A percentile compares a stretch with the other conserved stretches of the same genome.
These are phyloP conservation scores for Circinella umbellata DNA, from an alignment of 371 early-diverging fungal species.

Conservation along the genomic window DNA sequence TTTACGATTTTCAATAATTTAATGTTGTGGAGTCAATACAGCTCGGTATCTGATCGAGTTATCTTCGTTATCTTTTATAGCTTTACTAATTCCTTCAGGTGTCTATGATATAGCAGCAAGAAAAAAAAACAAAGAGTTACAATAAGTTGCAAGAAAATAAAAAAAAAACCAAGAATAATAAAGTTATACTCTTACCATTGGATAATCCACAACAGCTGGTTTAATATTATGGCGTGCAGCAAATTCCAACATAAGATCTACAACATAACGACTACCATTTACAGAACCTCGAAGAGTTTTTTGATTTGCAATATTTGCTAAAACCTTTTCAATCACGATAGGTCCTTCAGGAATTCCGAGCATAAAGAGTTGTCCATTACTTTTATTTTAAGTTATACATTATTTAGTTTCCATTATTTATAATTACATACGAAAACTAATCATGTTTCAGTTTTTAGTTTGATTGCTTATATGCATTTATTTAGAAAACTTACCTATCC, in stretches of 20 bases:
- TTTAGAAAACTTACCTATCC: slow-evolving; percentile 21
- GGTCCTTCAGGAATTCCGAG: slow-evolving; percentile 55
- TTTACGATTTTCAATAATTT: background rate
- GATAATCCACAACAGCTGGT: slow-evolving; percentile 49
- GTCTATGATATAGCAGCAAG: slow-evolving; percentile 16
- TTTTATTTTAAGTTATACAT: no score
- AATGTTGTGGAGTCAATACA: slow-evolving; percentile 25
- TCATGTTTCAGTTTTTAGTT: background rate
- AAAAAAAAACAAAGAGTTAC: no score
- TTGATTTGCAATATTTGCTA: slow-evolving; percentile 34
- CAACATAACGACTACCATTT: slow-evolving; percentile 46
- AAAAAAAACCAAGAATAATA: no score
- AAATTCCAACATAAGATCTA: slow-evolving; percentile 55
- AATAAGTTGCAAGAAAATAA: no score
- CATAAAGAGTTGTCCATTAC: slow-evolving; percentile 55
- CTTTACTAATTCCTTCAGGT: slow-evolving; percentile 32
- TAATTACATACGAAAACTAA: no score
- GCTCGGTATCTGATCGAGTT: slow-evolving; percentile 42
- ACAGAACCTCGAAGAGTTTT: slow-evolving; percentile 39
- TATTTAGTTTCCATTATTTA: no score
- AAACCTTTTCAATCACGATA: slow-evolving; percentile 24
- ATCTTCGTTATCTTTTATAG: slow-evolving; percentile 27
- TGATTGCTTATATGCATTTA: no score
- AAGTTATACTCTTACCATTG: slow-evolving; percentile 19
- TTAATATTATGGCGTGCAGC: slow-evolving; percentile 56